Evolutionary conservation across 1,139 yeast genomes (phyloP).

Genomic region (Sugiyamaella novakii): DNA sequence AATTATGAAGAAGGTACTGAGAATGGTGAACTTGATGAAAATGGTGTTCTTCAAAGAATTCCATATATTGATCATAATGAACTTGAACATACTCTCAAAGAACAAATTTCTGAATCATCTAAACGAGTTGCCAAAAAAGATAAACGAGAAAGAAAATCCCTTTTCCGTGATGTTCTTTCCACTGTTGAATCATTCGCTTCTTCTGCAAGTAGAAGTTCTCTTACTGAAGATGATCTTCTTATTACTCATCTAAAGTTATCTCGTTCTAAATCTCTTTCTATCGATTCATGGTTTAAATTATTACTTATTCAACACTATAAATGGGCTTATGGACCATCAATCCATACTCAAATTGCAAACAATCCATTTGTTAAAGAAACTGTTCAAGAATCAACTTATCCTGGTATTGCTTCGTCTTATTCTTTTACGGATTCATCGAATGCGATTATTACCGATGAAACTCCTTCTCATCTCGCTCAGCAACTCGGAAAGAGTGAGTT

Average conservation of each 20-base stretch:
- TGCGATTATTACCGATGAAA: conserved; percentile 3
- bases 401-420: conserved; percentile 8
- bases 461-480: conserved; percentile 3
- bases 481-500: conserved; percentile 15
- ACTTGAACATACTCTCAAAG: conserved; percentile 49
- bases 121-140: conserved; percentile 63
- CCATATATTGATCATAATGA: conserved; percentile 65
- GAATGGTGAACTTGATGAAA: conserved; percentile 45
- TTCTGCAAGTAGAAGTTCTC: conserved; percentile 44
- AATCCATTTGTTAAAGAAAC: conserved; percentile 50
- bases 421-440: conserved; percentile 6
- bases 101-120: conserved; percentile 55
- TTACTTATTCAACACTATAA: conserved; percentile 62
- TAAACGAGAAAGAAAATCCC: conserved; percentile 60
- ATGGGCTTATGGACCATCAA: conserved; percentile 73
- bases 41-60: conserved; percentile 38
- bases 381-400: conserved; percentile 26
- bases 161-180: conserved; percentile 61
- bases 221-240: conserved; percentile 45
- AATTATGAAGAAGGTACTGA: conserved; percentile 47
- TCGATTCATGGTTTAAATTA: conserved; percentile 67
- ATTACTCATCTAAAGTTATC: conserved; percentile 60
- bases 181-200: conserved; percentile 53
- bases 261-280: conserved; percentile 58
- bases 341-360: conserved; percentile 61